phyloP scores from a whole-genome alignment of 2,329 filamentous ascomycete species.

The Cercospora zeae-maydis region DNA sequence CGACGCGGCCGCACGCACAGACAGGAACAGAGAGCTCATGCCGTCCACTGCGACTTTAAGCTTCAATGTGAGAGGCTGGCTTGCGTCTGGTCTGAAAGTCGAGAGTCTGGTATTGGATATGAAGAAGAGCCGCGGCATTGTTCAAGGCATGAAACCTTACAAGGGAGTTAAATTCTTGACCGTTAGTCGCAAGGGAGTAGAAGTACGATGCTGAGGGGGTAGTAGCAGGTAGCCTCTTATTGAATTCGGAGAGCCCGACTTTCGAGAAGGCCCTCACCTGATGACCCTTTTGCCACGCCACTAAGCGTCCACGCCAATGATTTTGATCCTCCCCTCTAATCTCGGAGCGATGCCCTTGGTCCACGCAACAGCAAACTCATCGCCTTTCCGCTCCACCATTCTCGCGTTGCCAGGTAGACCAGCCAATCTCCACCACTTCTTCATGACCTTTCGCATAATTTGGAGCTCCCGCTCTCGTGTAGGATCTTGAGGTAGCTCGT shows the following conservation, averaged over 20 bases:
- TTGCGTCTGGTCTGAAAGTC: slow-evolving; percentile 62
- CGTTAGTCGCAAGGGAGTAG: slow-evolving; percentile 56
- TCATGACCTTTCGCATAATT: slow-evolving; percentile 65
- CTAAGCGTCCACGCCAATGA: slow-evolving; percentile 17
- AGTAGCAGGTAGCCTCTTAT: background rate
- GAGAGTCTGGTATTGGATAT: slow-evolving; percentile 61
- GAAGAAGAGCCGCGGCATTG: slow-evolving; percentile 80
- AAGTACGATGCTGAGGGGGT: slow-evolving; percentile 41
- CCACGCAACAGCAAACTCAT: slow-evolving; percentile 66
- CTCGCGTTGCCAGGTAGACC: slow-evolving; percentile 54
- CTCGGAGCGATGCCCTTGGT: slow-evolving; percentile 74
- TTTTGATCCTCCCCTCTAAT: slow-evolving; percentile 69
- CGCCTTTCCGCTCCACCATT: slow-evolving; percentile 54
- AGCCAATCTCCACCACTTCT: slow-evolving; percentile 69
- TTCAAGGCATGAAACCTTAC: slow-evolving; percentile 86
- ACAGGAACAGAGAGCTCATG: slow-evolving; percentile 46
- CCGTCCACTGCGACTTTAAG: slow-evolving; percentile 46
- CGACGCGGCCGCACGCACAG: slow-evolving; percentile 8
- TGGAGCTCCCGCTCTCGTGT: slow-evolving; percentile 55
- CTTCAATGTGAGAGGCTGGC: slow-evolving; percentile 59
- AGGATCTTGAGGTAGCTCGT: slow-evolving; percentile 44
- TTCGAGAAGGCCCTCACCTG: background rate
- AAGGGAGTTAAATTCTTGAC: slow-evolving; percentile 98
- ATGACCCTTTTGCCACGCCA: background rate
- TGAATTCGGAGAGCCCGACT: background rate